Percentiles rank a stretch among this genome's conserved stretches.
These are phyloP conservation scores for Rosellinia necatrix DNA, from an alignment of 2,329 filamentous ascomycete genomes.

Conservation along the genomic window DNA sequence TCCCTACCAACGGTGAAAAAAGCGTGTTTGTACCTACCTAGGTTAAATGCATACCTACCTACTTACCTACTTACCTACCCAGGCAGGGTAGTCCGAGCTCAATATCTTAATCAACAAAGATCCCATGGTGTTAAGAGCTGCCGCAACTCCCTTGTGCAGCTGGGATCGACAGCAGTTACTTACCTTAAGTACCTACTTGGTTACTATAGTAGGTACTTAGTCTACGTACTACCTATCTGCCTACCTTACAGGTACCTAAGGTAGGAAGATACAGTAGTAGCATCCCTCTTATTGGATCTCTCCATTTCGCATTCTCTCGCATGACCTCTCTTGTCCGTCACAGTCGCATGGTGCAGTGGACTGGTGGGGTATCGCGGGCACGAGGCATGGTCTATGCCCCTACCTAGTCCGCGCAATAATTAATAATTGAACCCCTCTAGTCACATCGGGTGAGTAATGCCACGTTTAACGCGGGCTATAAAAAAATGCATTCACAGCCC, in stretches of 20 bases:
- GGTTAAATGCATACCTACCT: too few species aligned
- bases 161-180: conserved; percentile 14
- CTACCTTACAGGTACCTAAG: too few species aligned
- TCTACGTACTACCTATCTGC: not conserved
- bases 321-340: conserved; percentile 23
- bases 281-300: conserved; percentile 3
- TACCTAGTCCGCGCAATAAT: too few species aligned
- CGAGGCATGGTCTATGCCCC: not conserved
- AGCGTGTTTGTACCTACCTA: too few species aligned
- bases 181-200: not conserved
- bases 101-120: not conserved
- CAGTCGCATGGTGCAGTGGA: conserved; percentile 21
- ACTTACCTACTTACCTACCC: too few species aligned
- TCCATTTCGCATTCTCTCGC: conserved; percentile 15
- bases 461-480: conserved; percentile 3
- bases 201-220: not conserved
- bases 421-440: not conserved
- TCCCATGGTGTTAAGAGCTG: not conserved
- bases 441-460: too few species aligned
- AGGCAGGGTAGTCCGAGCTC: too few species aligned
- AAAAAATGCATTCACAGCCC: conserved; percentile 6
- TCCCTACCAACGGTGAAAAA: too few species aligned
- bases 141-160: not conserved
- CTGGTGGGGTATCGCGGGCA: conserved; percentile 15
- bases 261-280: too few species aligned